phyloP scores from a whole-genome alignment of 2,329 filamentous ascomycete species.

The Beauveria bassiana region DNA sequence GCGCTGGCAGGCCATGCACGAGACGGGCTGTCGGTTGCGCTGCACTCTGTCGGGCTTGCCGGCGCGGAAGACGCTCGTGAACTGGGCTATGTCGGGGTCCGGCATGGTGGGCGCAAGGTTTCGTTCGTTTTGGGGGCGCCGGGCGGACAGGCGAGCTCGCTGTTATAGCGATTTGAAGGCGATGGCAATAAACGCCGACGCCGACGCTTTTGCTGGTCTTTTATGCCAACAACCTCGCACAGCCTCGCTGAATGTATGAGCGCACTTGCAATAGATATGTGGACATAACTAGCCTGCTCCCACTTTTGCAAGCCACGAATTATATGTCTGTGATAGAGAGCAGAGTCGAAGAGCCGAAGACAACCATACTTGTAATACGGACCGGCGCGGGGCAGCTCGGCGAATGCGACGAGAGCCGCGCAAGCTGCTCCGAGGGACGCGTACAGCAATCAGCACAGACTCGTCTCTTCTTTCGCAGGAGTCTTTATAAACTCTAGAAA shows the following conservation, averaged over 20 bases:
- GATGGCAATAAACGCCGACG: not conserved
- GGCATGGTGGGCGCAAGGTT: not conserved
- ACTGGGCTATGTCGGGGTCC: conserved; percentile 13
- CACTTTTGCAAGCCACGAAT: not conserved
- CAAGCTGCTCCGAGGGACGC: too few relatives aligned
- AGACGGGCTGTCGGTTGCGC: conserved; percentile 34
- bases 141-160: too few relatives aligned
- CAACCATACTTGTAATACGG: not conserved
- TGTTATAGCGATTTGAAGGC: too few relatives aligned
- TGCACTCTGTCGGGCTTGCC: conserved; percentile 25
- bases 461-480: not conserved
- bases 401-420: not conserved
- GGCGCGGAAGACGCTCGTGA: conserved; percentile 31
- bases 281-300: not conserved
- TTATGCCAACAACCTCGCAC: not conserved
- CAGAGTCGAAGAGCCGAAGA: not conserved
- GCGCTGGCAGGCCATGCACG: conserved; percentile 33
- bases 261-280: not conserved
- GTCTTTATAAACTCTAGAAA: too few relatives aligned
- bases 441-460: not conserved
- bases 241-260: not conserved
- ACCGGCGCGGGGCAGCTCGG: not conserved
- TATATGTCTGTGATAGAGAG: not conserved
- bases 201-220: not conserved
- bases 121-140: too few relatives aligned